Evolutionary conservation across 1,139 yeast species (phyloP).

Genomic region (Hyphopichia burtonii): DNA sequence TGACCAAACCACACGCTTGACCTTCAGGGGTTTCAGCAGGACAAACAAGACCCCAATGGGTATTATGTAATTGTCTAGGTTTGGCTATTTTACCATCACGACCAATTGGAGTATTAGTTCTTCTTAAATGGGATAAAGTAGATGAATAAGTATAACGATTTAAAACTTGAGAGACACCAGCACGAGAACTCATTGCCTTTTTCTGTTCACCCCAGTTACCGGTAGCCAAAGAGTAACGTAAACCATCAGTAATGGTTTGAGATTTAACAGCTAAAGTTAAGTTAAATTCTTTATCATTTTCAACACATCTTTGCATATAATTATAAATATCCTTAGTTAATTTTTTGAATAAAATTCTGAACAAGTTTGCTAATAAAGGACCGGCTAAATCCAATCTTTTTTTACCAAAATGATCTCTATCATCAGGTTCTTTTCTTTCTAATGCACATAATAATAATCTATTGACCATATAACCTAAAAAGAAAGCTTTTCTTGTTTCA

Average conservation of each 20-base stretch:
- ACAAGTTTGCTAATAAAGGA: slow-evolving; percentile 90
- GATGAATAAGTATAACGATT: slow-evolving; percentile 98
- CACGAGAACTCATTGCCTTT: slow-evolving; percentile 98
- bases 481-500: slow-evolving; percentile 94
- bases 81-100: slow-evolving; percentile 98
- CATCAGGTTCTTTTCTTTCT: slow-evolving; percentile 97
- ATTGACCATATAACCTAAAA: slow-evolving; percentile 96
- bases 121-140: slow-evolving; percentile 93
- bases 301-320: slow-evolving; percentile 99
- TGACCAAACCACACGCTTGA: slow-evolving; percentile 99
- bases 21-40: slow-evolving; percentile 99
- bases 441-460: slow-evolving; percentile 90
- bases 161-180: slow-evolving; percentile 98
- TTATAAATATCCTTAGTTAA: slow-evolving; percentile 92
- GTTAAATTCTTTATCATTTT: slow-evolving; percentile 94
- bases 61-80: slow-evolving; percentile 97
- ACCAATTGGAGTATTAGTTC: slow-evolving; percentile 98
- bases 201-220: slow-evolving; percentile 99
- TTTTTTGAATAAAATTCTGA: slow-evolving; percentile 91
- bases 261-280: slow-evolving; percentile 95
- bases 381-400: slow-evolving; percentile 98
- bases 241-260: slow-evolving; percentile 94
- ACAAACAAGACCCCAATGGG: slow-evolving; percentile 99
- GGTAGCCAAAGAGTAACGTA: slow-evolving; percentile 95
- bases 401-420: slow-evolving; percentile 98